A percentile compares a stretch with the other conserved stretches of the same genome.
Conservation (phyloP, 83 land plant species). For the Thuja plicata region DNA sequence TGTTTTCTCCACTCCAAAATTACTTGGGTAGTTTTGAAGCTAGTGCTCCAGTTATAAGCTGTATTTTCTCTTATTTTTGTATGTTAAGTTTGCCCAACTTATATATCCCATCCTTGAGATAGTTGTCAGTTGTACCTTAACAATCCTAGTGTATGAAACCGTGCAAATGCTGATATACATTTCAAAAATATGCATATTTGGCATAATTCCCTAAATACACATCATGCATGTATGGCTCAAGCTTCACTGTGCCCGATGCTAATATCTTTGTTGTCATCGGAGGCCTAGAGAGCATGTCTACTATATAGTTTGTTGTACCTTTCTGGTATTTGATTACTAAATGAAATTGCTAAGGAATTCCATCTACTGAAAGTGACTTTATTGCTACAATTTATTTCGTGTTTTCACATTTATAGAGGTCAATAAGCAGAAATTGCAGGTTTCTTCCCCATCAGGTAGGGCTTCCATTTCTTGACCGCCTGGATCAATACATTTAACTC, state of each 20-base stretch:
- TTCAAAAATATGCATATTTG: neutral
- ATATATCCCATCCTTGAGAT: neutral
- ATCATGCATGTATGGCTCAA: neutral
- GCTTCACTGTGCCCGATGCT: no score
- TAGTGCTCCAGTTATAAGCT: neutral
- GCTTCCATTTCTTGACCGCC: neutral
- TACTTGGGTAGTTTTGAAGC: neutral
- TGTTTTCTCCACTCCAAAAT: neutral
- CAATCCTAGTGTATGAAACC: neutral
- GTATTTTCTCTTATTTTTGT: neutral
- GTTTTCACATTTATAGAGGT: neutral
- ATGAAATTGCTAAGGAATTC: neutral
- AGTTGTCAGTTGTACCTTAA: neutral
- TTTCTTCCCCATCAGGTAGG: neutral
- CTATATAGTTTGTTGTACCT: neutral
- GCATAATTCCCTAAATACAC: neutral
- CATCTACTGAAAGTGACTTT: neutral
- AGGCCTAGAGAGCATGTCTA: neutral
- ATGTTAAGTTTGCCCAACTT: neutral
- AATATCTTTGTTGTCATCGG: neutral
- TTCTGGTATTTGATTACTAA: neutral
- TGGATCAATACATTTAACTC: neutral
- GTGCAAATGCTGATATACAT: neutral
- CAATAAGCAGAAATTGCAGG: neutral
- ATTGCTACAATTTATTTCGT: neutral